Base-by-base conservation (phyloP, 164 flowering plant genomes). In the Santalum album region DNA sequence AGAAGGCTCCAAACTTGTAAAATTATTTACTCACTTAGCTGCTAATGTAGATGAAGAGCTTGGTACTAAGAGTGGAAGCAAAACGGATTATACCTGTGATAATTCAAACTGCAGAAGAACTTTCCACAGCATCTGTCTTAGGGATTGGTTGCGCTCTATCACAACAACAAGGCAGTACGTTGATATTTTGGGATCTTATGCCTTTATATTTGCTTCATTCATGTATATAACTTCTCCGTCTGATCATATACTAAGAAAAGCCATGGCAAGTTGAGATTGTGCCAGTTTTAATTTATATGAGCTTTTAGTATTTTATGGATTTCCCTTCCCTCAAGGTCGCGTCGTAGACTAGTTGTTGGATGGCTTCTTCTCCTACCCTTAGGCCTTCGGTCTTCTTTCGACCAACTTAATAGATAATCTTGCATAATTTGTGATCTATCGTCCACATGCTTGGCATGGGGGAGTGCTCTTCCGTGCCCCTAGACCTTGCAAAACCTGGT, bases 81-180 rank as follows among this genome's bases (percentile, higher is more conserved):
- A 62, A 36, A 79, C 86, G 47, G 95, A 86, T 64, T 84, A 79
- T 59, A 69, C 74, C 1, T 86, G 97, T 63, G 97, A 89, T 15
- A 84, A 81, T 63, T 54, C 60, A 61, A 80, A 52, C 60, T 89
- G 97, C 75, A 64, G 62, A 22, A 78, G 75, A 63, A 77, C 77
- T 46, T 89, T 86, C 72, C 97, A 86, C 53, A 79, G 79, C 42
- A 54, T 83, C 26, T 89, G 97, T 63, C 86, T 89, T 38, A 76
- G 56, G 56, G 95, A 89, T 64, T 89, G 97, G 97, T 60, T 89
- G 62, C 80, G 78, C 26, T 82, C 95, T 25, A 84, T 89, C 56
- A 79, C 90, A 44, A 86, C 95, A 47, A 86, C 90, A 53, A 75
- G 95, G 62, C 90, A 79, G 97, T 86, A 84, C 12, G 95, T 82